Evolutionary conservation across 202 grass and related monocot genomes (phyloP).

Genomic region (Brachypodium distachyon): DNA sequence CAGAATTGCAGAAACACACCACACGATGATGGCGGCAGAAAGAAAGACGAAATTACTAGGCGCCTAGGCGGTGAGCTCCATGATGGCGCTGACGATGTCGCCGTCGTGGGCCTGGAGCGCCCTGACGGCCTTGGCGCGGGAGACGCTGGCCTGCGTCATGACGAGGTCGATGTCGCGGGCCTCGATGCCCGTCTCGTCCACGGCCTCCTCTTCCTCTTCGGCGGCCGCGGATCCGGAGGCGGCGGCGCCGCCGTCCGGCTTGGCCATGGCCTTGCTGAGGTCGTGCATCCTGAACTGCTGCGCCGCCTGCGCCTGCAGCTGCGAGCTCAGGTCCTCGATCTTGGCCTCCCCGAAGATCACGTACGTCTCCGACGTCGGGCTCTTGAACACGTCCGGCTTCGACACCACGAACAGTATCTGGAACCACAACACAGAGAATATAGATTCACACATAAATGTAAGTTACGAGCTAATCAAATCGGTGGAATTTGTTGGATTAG

Average conservation of each 20-base stretch:
- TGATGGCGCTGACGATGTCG: slow-evolving; percentile 81
- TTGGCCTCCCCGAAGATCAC: slow-evolving; percentile 93
- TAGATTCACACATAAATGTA: too few relatives aligned
- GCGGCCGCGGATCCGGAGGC: slow-evolving; percentile 14
- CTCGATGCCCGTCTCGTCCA: slow-evolving; percentile 67
- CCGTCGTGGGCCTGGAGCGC: slow-evolving; percentile 83
- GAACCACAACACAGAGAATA: too few relatives aligned
- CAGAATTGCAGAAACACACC: too few relatives aligned
- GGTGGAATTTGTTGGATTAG: too few relatives aligned
- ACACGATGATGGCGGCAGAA: too few relatives aligned
- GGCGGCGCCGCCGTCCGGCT: slow-evolving; percentile 30
- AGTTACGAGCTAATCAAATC: too few relatives aligned
- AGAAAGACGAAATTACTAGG: too few relatives aligned
- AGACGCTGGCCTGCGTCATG: slow-evolving; percentile 85
- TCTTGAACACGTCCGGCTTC: slow-evolving; percentile 92
- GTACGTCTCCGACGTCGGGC: slow-evolving; percentile 81
- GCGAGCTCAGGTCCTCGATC: slow-evolving; percentile 83
- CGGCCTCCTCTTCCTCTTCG: slow-evolving; percentile 69
- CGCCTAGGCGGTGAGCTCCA: slow-evolving; percentile 70
- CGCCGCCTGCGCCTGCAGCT: slow-evolving; percentile 79
- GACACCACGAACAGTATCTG: slow-evolving; percentile 87
- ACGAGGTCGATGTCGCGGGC: slow-evolving; percentile 86
- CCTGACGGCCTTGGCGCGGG: slow-evolving; percentile 69
- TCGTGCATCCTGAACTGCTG: slow-evolving; percentile 92
- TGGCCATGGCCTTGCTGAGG: slow-evolving; percentile 73